Evolutionary conservation across 163 green algal genomes (phyloP), one percentile per base, ranked within the genome.

Genomic region (Chlamydomonas reinhardtii): DNA sequence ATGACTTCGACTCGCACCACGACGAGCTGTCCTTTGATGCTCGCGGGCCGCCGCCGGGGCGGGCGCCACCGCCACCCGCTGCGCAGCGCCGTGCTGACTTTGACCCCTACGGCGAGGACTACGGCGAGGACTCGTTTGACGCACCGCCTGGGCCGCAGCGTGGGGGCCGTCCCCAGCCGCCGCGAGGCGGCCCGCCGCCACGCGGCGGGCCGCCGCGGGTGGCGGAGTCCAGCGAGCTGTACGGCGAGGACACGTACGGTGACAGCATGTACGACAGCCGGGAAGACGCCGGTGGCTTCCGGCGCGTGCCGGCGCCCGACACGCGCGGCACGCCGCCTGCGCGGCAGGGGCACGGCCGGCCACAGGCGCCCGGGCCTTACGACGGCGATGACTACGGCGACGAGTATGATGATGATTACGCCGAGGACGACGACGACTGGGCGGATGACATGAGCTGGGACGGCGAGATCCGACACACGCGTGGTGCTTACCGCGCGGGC

Each of bases 401-500:
- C 12, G 34, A 79, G 2, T 77, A 77, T 24, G 69, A 86, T 24
- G 69, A 86, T 9, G 70, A 79, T 25, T 56, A 79, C 14, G 66
- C 73, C 0, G 71, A 73, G 20, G 70, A 80, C n/a, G 81, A 73
- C n/a, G 81, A 87, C 35, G 29, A 48, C 27, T 87, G 73, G 54
- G 81, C 81, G 27, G 81, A 80, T 15, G 81, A 87, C n/a, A 1
- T 69, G 12, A 87, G 81, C 70, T 87, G 70, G 70, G 70, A 87
- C 20, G 81, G 71, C 35, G 81, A 81, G 59, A 72, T 80, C 14
- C 81, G 70, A 0, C 34, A 52, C 66, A 74, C 39, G 20, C 64
- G 79, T 35, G 68, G 68, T 27, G 75, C n/a, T 4, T 61, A 64
- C 22, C 52, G 59, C 6, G 65, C 16, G 17, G 79, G 29, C 43